Base-by-base conservation (phyloP, 306 rosid genomes). In the Macrotyloma uniflorum region DNA sequence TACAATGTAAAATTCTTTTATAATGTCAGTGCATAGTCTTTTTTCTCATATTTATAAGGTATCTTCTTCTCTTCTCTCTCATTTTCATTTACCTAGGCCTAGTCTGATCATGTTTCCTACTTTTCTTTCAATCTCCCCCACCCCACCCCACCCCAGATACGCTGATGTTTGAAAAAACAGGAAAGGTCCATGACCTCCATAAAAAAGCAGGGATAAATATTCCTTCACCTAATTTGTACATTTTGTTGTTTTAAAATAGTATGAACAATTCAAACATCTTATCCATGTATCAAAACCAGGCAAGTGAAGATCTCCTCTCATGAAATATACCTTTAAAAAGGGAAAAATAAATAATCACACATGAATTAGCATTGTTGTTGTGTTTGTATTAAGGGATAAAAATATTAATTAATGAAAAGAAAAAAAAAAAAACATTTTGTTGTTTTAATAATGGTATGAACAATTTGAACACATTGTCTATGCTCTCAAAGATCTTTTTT, bases 31-130 rank as follows among this genome's bases (percentile, higher is more conserved):
- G 33, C 33, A 4, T 30, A 30, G 33, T 4, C 33, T 30, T 30
- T 30, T 30, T 30, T 30, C 70, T 35, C n/a, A 68, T 42, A 68
- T 50, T 57, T 51, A 46, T 50, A 33, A 70, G 55, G 62, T 15
- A n/a, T 38, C 46, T 70, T 61, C 46, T 70, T 61, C 20, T 32
- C 15, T 11, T 59, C 50, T 35, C 65, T 33, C 38, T 22, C 63
- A 18, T 67, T 66, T 49, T 50, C 66, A 47, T 79, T 79, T 59
- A 59, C 67, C 36, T 28, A 68, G 61, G 51, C 35, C 68, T 70
- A 26, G 35, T 51, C 58, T 2, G 14, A 12, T 49, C 70, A 63
- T 6, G 15, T 13, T 63, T 40, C 4, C 33, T 30, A 30, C 4
- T 30, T 42, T 67, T 49, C 24, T 43, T 72, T 54, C 4, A 42